phyloP scores from a whole-genome alignment of 1,139 yeast species.

The Candida gigantensis region DNA sequence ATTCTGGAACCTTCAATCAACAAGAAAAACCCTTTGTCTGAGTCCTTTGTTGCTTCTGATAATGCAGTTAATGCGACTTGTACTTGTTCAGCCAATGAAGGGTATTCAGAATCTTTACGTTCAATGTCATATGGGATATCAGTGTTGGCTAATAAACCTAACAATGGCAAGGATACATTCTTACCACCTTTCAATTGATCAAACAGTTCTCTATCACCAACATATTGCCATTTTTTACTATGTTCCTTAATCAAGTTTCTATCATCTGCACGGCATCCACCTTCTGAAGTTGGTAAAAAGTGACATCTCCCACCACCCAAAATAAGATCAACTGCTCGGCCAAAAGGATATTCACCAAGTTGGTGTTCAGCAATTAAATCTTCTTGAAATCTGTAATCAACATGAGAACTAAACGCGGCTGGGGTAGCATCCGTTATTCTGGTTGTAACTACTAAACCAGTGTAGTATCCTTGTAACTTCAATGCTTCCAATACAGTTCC shows the following conservation, averaged over 20 bases:
- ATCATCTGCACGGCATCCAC: slow-evolving; percentile 73
- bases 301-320: slow-evolving; percentile 91
- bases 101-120: slow-evolving; percentile 55
- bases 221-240: slow-evolving; percentile 58
- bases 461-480: slow-evolving; percentile 69
- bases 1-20: slow-evolving; percentile 86
- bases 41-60: slow-evolving; percentile 60
- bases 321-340: slow-evolving; percentile 74
- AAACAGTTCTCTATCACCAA: slow-evolving; percentile 55
- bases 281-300: slow-evolving; percentile 50
- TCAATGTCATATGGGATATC: slow-evolving; percentile 84
- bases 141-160: slow-evolving; percentile 66
- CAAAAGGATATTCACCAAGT: slow-evolving; percentile 70
- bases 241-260: slow-evolving; percentile 67
- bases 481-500: slow-evolving; percentile 86
- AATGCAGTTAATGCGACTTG: slow-evolving; percentile 68
- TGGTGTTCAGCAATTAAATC: slow-evolving; percentile 85
- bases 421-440: slow-evolving; percentile 78
- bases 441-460: slow-evolving; percentile 88
- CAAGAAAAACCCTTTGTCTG: slow-evolving; percentile 82
- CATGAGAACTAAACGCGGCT: slow-evolving; percentile 83
- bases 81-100: slow-evolving; percentile 75
- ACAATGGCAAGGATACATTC: slow-evolving; percentile 68
- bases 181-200: slow-evolving; percentile 51
- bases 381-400: slow-evolving; percentile 68